Percentiles rank a stretch among this genome's conserved stretches.
Conservation (phyloP, 1,284 basidiomycete genomes). For the Tylopilus sp. region DNA sequence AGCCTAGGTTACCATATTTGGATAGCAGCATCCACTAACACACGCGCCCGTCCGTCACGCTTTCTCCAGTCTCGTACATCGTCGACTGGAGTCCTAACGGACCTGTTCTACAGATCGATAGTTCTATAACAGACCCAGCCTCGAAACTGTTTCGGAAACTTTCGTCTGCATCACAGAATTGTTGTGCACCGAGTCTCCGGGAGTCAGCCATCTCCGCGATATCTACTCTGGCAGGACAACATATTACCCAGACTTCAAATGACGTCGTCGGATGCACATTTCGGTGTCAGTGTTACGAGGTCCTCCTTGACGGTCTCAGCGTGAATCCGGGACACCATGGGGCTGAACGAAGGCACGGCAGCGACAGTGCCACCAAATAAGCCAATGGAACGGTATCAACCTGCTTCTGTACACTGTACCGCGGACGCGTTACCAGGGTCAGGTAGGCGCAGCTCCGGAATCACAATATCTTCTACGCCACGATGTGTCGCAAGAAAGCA, state of each 20-base stretch:
- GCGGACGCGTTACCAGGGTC: conserved; percentile 32
- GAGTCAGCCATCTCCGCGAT: conserved; percentile 5
- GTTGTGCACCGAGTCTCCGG: conserved; percentile 10
- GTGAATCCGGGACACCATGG: conserved; percentile 32
- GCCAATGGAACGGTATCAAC: conserved; percentile 30
- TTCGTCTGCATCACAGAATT: neutral
- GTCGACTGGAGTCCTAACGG: too few species aligned
- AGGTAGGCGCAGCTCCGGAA: conserved; percentile 26
- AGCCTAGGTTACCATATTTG: too few species aligned
- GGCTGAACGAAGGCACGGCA: conserved; percentile 29
- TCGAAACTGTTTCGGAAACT: conserved; percentile 9
- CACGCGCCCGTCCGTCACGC: too few species aligned
- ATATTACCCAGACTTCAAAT: conserved; percentile 26
- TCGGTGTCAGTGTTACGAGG: conserved; percentile 15
- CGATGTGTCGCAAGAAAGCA: conserved; percentile 29
- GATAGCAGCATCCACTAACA: too few species aligned
- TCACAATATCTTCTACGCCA: conserved; percentile 32
- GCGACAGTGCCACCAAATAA: conserved; percentile 19
- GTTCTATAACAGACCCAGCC: too few species aligned
- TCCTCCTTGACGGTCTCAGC: conserved; percentile 13
- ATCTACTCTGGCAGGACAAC: conserved; percentile 17
- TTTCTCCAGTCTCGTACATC: too few species aligned
- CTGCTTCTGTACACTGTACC: conserved; percentile 35
- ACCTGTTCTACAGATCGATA: too few species aligned
- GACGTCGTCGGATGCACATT: conserved; percentile 29